Conservation (phyloP, 1,284 basidiomycete genomes). For the Fereydounia khargensis region DNA sequence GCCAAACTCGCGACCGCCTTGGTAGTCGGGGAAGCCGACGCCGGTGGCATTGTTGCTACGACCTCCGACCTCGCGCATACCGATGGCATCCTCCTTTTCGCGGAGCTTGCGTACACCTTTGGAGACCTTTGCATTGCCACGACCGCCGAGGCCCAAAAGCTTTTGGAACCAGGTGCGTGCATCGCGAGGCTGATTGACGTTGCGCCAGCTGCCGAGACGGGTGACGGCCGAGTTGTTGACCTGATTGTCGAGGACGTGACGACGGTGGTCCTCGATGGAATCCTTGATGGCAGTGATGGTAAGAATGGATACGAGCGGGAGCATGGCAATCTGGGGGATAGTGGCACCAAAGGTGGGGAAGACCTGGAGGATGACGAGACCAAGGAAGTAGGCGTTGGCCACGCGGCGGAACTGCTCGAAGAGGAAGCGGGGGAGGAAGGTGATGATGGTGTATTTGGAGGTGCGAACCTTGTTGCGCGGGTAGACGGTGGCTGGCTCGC, state of each 20-base stretch:
- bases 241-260: slow-evolving; percentile 80
- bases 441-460: slow-evolving; percentile 84
- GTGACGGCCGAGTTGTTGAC: slow-evolving; percentile 87
- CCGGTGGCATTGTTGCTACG: slow-evolving; percentile 62
- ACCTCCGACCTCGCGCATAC: slow-evolving; percentile 33
- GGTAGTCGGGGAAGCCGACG: slow-evolving; percentile 11
- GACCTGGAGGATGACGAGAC: slow-evolving; percentile 79
- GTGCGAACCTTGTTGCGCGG: slow-evolving; percentile 92
- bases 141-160: slow-evolving; percentile 66
- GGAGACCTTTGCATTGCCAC: slow-evolving; percentile 63
- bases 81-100: slow-evolving; percentile 70
- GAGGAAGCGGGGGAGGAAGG: slow-evolving; percentile 70
- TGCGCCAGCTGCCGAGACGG: slow-evolving; percentile 80
- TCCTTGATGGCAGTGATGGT: slow-evolving; percentile 90
- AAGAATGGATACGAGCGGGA: slow-evolving; percentile 85
- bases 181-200: slow-evolving; percentile 81
- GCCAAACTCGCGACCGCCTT: slow-evolving; percentile 14
- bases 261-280: slow-evolving; percentile 87
- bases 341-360: slow-evolving; percentile 89
- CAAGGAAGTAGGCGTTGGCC: slow-evolving; percentile 89
- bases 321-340: slow-evolving; percentile 75
- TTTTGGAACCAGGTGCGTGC: slow-evolving; percentile 73
- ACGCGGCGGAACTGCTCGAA: slow-evolving; percentile 63
- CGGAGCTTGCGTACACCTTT: slow-evolving; percentile 82
- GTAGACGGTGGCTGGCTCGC: slow-evolving; percentile 76